A percentile compares a stretch with the other conserved stretches of the same genome.
Conservation (phyloP, 805 yeast species). For the Candida wancherniae region DNA sequence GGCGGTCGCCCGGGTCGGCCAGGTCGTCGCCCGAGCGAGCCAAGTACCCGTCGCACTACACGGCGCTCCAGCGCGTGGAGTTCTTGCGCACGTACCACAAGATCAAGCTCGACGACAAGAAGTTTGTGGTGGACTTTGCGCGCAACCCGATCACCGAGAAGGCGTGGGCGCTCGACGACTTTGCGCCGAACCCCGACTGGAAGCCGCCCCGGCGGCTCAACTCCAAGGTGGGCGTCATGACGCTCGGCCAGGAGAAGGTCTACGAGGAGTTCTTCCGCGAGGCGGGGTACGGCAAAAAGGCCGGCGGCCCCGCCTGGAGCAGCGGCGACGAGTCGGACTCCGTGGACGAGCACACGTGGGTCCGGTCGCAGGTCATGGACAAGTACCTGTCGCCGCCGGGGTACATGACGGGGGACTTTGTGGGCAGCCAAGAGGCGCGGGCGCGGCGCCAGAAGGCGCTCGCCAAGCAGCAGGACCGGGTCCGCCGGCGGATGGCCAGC, state of each 20-base stretch:
- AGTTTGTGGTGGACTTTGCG: constrained; percentile 22
- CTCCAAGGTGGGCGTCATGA: constrained; percentile 18
- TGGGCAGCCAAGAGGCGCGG: constrained; percentile 28
- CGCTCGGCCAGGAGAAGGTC: constrained; percentile 17
- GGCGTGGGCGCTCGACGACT: constrained; percentile 35
- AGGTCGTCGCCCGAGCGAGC: too few species aligned
- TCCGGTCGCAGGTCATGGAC: constrained; percentile 29
- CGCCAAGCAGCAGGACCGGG: constrained; percentile 23
- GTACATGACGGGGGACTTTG: constrained; percentile 36
- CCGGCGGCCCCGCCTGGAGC: constrained; percentile 16
- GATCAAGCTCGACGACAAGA: constrained; percentile 17
- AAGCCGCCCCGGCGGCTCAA: constrained; percentile 12
- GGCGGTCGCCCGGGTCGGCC: constrained; percentile 1
- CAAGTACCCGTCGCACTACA: constrained; percentile 16
- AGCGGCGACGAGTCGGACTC: constrained; percentile 14
- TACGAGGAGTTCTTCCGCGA: constrained; percentile 15
- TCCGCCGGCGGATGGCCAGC: constrained; percentile 24
- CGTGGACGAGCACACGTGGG: constrained; percentile 8
- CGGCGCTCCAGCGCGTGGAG: constrained; percentile 32
- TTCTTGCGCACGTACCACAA: constrained; percentile 24
- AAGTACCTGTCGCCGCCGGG: constrained; percentile 39
- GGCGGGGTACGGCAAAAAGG: constrained; percentile 14
- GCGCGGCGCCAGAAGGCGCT: constrained; percentile 18
- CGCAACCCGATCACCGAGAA: constrained; percentile 34
- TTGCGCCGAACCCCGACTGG: constrained; percentile 27